Percentiles rank a stretch among this genome's conserved stretches.
phyloP scores from a whole-genome alignment of 169 alveolate species.

The Perkinsus olseni region DNA sequence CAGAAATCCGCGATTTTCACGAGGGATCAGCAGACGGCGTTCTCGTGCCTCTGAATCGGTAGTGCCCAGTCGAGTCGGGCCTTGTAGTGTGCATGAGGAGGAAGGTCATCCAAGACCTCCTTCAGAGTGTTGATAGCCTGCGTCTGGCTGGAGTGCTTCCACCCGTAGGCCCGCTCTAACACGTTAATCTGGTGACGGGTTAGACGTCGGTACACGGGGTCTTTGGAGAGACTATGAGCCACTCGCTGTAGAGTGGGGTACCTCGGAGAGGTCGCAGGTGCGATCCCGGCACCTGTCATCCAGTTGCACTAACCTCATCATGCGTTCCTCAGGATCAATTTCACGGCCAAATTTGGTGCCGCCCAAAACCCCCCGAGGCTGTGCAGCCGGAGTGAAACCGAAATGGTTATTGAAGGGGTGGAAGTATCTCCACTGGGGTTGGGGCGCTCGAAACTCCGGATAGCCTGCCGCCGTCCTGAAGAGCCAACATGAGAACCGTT shows the following conservation, averaged over 20 bases:
- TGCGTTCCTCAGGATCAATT: background rate
- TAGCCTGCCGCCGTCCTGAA: no score
- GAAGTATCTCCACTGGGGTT: background rate
- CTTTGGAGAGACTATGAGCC: conserved; percentile 39
- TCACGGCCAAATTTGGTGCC: conserved; percentile 2
- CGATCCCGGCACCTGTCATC: conserved; percentile 1
- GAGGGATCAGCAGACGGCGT: no score
- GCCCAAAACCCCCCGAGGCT: conserved; percentile 31
- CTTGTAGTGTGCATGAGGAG: conserved; percentile 25
- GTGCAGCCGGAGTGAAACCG: conserved; percentile 29
- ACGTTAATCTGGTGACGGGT: conserved; percentile 34
- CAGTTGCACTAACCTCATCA: background rate
- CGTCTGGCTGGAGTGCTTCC: conserved; percentile 28
- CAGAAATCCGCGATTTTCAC: no score
- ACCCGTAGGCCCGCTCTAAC: conserved; percentile 37
- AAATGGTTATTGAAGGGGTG: conserved; percentile 43
- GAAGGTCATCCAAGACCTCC: conserved; percentile 35
- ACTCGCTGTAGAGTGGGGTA: conserved; percentile 44
- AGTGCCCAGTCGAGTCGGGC: conserved; percentile 29
- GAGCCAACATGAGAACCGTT: no score
- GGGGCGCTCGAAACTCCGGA: background rate
- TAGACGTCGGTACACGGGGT: conserved; percentile 22
- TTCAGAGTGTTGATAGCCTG: conserved; percentile 32
- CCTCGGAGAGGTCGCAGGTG: background rate
- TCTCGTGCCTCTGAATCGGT: conserved; percentile 32